These are phyloP conservation scores for Candida mattraensis DNA, from an alignment of 805 yeast species.

Conservation along the genomic window DNA sequence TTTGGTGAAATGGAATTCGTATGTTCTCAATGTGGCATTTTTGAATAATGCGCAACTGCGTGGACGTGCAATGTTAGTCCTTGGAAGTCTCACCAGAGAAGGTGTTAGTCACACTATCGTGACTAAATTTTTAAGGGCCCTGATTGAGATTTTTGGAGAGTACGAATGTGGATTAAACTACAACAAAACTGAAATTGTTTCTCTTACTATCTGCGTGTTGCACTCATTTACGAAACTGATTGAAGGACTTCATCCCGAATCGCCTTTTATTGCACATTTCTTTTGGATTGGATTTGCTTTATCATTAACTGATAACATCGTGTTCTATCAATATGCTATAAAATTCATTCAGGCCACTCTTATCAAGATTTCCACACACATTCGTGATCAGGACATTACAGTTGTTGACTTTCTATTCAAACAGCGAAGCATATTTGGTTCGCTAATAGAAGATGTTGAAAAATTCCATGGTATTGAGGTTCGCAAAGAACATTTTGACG, in stretches of 20 bases:
- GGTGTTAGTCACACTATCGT: constrained; percentile 61
- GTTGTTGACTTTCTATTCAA: constrained; percentile 32
- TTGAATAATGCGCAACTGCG: constrained; percentile 57
- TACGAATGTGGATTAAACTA: constrained; percentile 19
- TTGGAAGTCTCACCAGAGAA: constrained; percentile 64
- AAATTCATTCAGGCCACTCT: constrained; percentile 39
- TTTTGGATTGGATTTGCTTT: constrained; percentile 45
- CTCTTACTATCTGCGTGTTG: constrained; percentile 38
- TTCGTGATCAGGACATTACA: constrained; percentile 28
- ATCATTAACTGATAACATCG: constrained; percentile 26
- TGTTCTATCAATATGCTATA: constrained; percentile 31
- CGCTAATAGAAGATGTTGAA: constrained; percentile 45
- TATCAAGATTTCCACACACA: constrained; percentile 33
- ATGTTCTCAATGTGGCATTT: constrained; percentile 62
- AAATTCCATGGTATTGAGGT: constrained; percentile 38
- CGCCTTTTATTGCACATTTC: constrained; percentile 46
- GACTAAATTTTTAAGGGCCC: constrained; percentile 20
- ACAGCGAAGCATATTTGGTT: constrained; percentile 40
- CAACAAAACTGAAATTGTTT: constrained; percentile 18
- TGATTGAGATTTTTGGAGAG: constrained; percentile 31
- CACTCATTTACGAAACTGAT: constrained; percentile 49
- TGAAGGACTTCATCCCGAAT: constrained; percentile 46
- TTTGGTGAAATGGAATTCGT: constrained; percentile 65
- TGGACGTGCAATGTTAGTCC: constrained; percentile 62
- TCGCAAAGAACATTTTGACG: constrained; percentile 48